Base-by-base conservation (phyloP, 169 alveolate species). In the Cryptosporidium viatorum region DNA sequence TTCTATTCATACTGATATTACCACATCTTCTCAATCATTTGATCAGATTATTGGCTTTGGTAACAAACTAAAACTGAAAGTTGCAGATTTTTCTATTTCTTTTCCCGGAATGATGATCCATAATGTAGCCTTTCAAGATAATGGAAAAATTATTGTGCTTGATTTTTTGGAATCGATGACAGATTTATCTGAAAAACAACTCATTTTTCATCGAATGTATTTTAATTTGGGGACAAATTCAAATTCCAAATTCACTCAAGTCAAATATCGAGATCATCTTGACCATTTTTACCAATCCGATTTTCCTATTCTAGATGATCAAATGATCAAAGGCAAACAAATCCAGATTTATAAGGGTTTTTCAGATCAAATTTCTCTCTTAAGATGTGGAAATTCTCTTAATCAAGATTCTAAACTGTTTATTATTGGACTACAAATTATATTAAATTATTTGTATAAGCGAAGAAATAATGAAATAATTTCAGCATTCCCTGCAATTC, bases 391-490 rank as follows among this genome's bases (percentile, higher is more conserved):
- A 65, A 33, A 31, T 55, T 26, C 67, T 5, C 35, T 65, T 23
- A 65, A 65, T 31, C 48, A 29, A 16, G 71, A 51, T 18, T 23
- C 70, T 10, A 73, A 73, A 18, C 4, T 73, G 1, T 73, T 73
- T 58, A 35, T 73, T n/a, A 51, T 35, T 55, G 86, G 86, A 35
- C 14, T 73, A 23, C 35, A 39, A 41, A 73, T 55, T 23, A 31
- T 73, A 31, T 12, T 62, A 8, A 73, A 55, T 23, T 73, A 73
- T n/a, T 31, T 73, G 23, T 73, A 35, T 52, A 73, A 59, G 33
- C 71, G 52, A 73, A 31, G 31, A 51, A 73, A 73, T 14, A 39
- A 52, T n/a, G 43, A 45, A 26, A 59, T 31, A 10, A 23, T 59
- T 5, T 73, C 71, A 1, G 26, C 37, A 7, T n/a, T 73, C 12